A percentile compares a stretch with the other conserved stretches of the same genome.
Conservation (phyloP, 2,329 filamentous ascomycete genomes). For the Trichoderma sp. region DNA sequence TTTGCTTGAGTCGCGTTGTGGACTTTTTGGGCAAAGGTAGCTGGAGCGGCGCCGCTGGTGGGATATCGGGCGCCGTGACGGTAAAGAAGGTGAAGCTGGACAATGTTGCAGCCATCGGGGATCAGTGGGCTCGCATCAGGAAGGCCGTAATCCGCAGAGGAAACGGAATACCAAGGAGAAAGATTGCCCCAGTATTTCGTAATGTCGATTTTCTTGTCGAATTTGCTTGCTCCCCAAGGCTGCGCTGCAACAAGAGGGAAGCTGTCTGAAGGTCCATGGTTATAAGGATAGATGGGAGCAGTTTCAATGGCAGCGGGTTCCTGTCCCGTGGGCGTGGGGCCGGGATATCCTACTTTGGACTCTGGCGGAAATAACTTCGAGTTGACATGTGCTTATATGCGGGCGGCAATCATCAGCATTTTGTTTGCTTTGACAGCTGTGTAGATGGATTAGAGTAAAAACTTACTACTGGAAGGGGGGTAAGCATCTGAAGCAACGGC, state of each 20-base stretch:
- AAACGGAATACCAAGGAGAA: background rate
- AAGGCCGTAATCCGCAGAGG: background rate
- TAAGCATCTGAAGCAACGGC: background rate
- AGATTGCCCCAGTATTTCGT: background rate
- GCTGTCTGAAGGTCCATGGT: background rate
- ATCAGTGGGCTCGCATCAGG: background rate
- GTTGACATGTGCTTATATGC: background rate
- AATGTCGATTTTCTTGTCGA: background rate
- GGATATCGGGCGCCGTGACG: conserved; percentile 5
- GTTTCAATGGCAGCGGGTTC: background rate
- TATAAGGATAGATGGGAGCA: background rate
- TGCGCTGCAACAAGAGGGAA: background rate
- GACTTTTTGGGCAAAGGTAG: conserved; percentile 1
- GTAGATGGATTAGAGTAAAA: background rate
- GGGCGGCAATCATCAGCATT: background rate
- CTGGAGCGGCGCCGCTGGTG: conserved; percentile 4
- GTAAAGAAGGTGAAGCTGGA: background rate
- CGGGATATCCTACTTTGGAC: background rate
- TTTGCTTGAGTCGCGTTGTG: background rate
- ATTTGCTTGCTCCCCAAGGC: background rate
- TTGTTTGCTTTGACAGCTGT: background rate
- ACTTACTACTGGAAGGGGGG: background rate
- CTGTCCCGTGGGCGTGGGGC: background rate
- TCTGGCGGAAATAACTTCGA: background rate
- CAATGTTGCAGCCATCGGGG: background rate